A percentile compares a stretch with the other conserved stretches of the same genome.
Evolutionary conservation across 495 filamentous ascomycete species (phyloP).

Genomic region (Tirmania nivea): DNA sequence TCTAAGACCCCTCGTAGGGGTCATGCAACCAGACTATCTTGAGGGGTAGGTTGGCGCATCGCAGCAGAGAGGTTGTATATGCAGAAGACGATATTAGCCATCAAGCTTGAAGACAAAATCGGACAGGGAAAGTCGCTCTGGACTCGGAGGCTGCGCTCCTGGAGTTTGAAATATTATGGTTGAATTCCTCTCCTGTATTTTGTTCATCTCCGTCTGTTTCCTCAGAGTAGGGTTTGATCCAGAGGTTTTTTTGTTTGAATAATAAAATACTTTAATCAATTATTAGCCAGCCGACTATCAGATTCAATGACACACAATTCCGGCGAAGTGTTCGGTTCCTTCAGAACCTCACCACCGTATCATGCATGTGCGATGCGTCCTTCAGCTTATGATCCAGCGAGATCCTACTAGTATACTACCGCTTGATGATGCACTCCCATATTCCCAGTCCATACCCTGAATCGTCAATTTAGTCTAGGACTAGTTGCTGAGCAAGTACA

Average conservation of each 20-base stretch:
- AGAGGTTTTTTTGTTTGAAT: no score
- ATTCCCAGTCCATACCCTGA: neutral
- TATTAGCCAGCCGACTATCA: no score
- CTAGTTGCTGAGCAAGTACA: no score
- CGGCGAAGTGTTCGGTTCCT: neutral
- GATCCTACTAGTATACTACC: neutral
- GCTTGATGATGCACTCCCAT: neutral
- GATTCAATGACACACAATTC: no score
- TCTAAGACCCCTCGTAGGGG: no score
- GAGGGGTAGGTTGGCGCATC: neutral
- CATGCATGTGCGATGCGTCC: neutral
- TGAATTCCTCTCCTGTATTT: no score
- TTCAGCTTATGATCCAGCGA: neutral
- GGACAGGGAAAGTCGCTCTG: neutral
- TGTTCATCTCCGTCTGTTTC: neutral
- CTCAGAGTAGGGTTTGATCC: no score
- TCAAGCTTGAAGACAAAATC: neutral
- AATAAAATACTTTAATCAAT: no score
- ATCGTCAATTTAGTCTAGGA: neutral
- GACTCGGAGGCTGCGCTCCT: no score
- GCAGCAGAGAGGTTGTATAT: neutral
- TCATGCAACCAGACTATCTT: neutral
- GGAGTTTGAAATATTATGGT: neutral
- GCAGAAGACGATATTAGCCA: neutral
- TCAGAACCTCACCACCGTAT: neutral